These are phyloP conservation scores for Huntiella bhutanensis DNA, from an alignment of 2,329 filamentous ascomycete genomes.

Conservation along the genomic window DNA sequence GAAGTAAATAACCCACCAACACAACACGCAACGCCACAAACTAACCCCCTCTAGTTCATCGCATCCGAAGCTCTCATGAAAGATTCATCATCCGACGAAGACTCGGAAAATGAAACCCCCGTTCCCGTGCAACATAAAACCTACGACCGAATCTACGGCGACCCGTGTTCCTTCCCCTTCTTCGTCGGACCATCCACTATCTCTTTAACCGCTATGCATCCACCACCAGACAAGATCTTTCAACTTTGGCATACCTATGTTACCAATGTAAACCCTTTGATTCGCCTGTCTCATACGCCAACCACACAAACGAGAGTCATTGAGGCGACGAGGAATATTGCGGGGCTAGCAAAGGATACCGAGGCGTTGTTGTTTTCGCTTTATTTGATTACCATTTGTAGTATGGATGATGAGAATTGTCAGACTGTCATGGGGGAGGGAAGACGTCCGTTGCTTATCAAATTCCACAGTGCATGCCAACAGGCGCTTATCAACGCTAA, in stretches of 20 bases:
- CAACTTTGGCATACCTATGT: constrained; percentile 52
- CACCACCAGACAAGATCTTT: constrained; percentile 38
- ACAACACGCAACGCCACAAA: not conserved
- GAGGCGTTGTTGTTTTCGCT: constrained; percentile 52
- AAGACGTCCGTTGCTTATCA: constrained; percentile 29
- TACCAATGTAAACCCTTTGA: constrained; percentile 47
- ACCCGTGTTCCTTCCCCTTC: constrained; percentile 38
- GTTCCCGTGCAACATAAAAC: constrained; percentile 36
- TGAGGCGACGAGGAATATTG: constrained; percentile 36
- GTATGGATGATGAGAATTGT: constrained; percentile 38
- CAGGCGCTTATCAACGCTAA: constrained; percentile 47
- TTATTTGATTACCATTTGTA: constrained; percentile 39
- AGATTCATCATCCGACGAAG: constrained; percentile 34
- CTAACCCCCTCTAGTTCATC: constrained; percentile 23
- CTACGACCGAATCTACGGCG: constrained; percentile 39
- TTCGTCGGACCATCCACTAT: constrained; percentile 27
- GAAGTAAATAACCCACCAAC: constrained; percentile 23
- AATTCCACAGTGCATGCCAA: constrained; percentile 39
- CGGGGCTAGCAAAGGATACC: constrained; percentile 26
- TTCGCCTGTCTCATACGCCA: constrained; percentile 49
- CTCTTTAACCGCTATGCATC: constrained; percentile 30
- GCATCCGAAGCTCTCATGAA: constrained; percentile 28
- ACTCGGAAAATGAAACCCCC: constrained; percentile 20
- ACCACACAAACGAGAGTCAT: constrained; percentile 46
- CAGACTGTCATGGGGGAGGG: constrained; percentile 32